Base-by-base conservation (phyloP, 2,329 filamentous ascomycete genomes). In the Monilinia polystroma region DNA sequence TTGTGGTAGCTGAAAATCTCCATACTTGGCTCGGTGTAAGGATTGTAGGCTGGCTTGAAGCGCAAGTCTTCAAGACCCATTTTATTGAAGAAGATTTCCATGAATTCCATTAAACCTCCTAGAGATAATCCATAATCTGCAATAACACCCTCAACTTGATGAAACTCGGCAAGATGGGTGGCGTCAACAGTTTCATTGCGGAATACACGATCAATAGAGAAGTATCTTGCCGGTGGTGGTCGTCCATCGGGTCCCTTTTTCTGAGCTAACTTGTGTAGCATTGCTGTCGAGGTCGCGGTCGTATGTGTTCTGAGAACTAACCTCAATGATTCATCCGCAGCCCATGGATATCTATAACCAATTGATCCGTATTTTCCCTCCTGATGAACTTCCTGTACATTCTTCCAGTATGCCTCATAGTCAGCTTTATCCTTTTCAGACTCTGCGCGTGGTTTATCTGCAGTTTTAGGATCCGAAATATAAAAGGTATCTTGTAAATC, bases 401-500 rank as follows among this genome's bases (percentile, higher is more conserved):
- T 93, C 66, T 96, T 84, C 87, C 90, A 97, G 81, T 98, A 98
- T 73, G 89, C 80, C 70, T 92, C 84, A 79, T 95, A 96, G 79
- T 96, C 87, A 73, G 81, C 79, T 75, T 84, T 81, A 72, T 84
- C 81, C 69, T 86, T 80, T 49, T 84, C 79, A 32, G 83, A 81
- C 45, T 83, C 81, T 32, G 84, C 80, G 67, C 84, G 83, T 32
- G 90, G 89, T 73, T 81, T 83, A 76, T 93, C 93, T 49, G 92
- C 93, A 67, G 80, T 80, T 68, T 87, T 83, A 56, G 95, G 95
- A 76, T 99, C 93, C 52, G 93, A 93, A 75, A 98, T 94, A 83
- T 97, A 99, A 83, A 98, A 98, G 66, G 95, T 98, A 76, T 99
- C 95, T 83, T 99, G 95, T 72, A 97, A 84, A 78, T 99, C 95